Base-by-base conservation (phyloP, 2,329 filamentous ascomycete genomes). In the Ascocoryne sarcoides region DNA sequence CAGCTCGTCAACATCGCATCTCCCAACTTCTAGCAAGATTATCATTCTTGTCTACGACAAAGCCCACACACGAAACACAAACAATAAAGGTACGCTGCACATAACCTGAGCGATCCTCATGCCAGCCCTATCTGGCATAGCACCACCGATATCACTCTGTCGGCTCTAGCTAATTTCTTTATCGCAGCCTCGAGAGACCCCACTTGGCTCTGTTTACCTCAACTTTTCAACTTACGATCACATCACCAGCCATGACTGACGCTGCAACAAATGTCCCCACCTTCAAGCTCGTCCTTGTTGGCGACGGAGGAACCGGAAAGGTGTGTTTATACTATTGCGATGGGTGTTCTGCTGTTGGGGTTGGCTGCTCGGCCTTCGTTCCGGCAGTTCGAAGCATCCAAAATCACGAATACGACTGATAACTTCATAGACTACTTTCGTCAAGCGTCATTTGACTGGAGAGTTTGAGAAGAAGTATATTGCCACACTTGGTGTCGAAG, bases 401-500 rank as follows among this genome's bases (percentile, higher is more conserved):
- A 33, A 40, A 39, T 35, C n/a, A 18, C 39, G 37, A 30, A 36
- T 18, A 42, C 43, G 14, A 45, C 55, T 58, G 43, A 57, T 38
- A 40, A 32, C 29, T 36, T 17, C 18, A 54, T 63, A 98, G 92
- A 98, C 92, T 66, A 98, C 92, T 65, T 98, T 98, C 70, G 92
- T 98, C 77, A 98, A 98, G 84, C 92, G 92, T 65, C 92, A 98
- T 73, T 79, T 96, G 80, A 98, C 92, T 64, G 92, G 92, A 67
- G 92, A 98, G 69, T 98, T 98, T 66, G 92, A 98, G 75, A 98
- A 98, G 84, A 98, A 96, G 76, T 98, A 98, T 75, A 96, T 98
- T 68, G 92, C 92, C 61, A 98, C 92, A 46, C 86, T 98, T 54
- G 92, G 92, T 83, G 92, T 98, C 65, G 92, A 98, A 69, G 92